Conservation (phyloP, 345 rosid species). For the Nasturtium officinale region DNA sequence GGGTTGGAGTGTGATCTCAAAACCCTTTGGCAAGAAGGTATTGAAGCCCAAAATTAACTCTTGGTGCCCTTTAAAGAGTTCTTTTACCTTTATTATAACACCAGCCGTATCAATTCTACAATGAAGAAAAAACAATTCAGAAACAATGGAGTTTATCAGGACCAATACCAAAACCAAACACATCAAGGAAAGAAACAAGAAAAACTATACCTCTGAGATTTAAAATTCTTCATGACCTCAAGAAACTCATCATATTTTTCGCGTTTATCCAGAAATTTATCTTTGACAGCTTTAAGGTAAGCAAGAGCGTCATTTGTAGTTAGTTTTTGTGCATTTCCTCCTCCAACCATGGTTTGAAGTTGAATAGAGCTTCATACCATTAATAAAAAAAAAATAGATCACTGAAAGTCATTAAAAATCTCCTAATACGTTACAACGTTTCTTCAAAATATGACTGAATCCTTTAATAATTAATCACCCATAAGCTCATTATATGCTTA, state of each 20-base stretch:
- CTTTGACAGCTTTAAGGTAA: conserved; percentile 89
- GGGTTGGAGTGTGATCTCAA: conserved; percentile 74
- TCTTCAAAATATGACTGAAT: neutral
- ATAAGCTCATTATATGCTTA: neutral
- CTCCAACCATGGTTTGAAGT: conserved; percentile 50
- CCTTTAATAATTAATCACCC: neutral
- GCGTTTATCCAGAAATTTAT: conserved; percentile 67
- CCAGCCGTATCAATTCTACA: conserved; percentile 83
- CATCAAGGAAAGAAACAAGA: neutral
- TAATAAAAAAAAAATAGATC: conserved; percentile 3
- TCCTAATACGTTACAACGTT: neutral
- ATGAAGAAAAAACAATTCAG: conserved; percentile 12
- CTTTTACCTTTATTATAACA: conserved; percentile 83
- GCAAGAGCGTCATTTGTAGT: conserved; percentile 85
- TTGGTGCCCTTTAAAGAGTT: conserved; percentile 80
- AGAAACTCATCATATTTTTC: conserved; percentile 85
- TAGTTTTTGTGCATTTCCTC: conserved; percentile 58
- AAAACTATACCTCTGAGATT: conserved; percentile 67
- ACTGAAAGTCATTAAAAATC: neutral
- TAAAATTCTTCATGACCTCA: conserved; percentile 91
- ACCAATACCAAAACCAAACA: conserved; percentile 13
- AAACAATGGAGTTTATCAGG: neutral
- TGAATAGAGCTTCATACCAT: conserved; percentile 66
- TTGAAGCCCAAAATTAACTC: conserved; percentile 88
- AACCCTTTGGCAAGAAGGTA: conserved; percentile 90